A percentile compares a stretch with the other conserved stretches of the same genome.
Conservation (phyloP, 1,284 basidiomycete genomes). For the Cutaneotrichosporon spelunceum region DNA sequence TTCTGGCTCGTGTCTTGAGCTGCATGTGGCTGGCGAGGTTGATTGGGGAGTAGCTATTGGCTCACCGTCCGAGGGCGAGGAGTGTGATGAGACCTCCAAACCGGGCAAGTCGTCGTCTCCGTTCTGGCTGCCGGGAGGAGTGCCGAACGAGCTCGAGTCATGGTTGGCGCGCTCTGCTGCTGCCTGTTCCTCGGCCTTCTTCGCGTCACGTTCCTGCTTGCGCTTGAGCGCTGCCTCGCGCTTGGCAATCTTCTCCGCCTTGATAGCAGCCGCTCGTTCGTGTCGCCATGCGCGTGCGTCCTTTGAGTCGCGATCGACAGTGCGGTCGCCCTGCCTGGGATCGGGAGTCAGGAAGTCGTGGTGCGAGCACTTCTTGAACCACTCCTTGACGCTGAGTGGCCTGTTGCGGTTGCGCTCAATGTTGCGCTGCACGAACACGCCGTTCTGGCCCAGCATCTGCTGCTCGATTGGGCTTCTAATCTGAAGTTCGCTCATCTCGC, state of each 20-base stretch:
- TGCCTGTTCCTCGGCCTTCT: constrained; percentile 18
- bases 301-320: constrained; percentile 37
- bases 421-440: constrained; percentile 86
- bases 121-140: neutral
- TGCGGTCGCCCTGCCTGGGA: constrained; percentile 37
- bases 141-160: constrained; percentile 4
- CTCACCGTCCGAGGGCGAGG: constrained; percentile 39
- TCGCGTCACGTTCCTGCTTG: constrained; percentile 14
- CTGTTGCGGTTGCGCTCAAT: constrained; percentile 72
- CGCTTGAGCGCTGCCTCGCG: constrained; percentile 39
- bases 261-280: constrained; percentile 21
- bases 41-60: constrained; percentile 30
- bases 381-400: constrained; percentile 75
- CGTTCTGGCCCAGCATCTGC: constrained; percentile 77
- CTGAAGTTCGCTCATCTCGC: constrained; percentile 63
- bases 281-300: constrained; percentile 34
- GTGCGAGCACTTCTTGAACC: constrained; percentile 69
- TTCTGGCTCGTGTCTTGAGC: neutral
- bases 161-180: neutral
- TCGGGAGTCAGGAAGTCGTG: constrained; percentile 38
- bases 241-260: constrained; percentile 23
- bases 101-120: constrained; percentile 26
- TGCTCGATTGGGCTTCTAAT: constrained; percentile 88
- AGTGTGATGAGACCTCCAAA: constrained; percentile 32
- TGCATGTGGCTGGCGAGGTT: neutral